These are phyloP conservation scores for Pythium scleroteichum DNA, from an alignment of 352 stramenopile genomes.

Conservation along the genomic window DNA sequence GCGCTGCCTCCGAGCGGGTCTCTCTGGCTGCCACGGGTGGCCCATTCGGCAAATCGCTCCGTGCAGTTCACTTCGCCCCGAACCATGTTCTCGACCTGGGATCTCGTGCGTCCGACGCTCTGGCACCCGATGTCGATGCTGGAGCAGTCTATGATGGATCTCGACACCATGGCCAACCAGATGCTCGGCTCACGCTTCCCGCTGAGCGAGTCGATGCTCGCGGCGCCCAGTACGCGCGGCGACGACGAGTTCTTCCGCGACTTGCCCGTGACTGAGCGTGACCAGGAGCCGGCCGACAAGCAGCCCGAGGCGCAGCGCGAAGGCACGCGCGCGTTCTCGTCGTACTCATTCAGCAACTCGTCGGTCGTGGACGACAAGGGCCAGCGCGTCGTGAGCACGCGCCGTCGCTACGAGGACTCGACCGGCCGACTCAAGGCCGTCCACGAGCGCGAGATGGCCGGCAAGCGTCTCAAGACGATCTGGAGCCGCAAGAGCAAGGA, in stretches of 20 bases:
- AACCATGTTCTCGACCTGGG: slow-evolving; percentile 71
- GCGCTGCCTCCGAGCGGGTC: not conserved
- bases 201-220: slow-evolving; percentile 35
- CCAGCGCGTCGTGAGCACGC: slow-evolving; percentile 58
- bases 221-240: slow-evolving; percentile 34
- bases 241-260: slow-evolving; percentile 86
- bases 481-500: slow-evolving; percentile 71
- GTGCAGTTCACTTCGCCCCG: not conserved
- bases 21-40: not conserved
- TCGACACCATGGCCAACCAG: slow-evolving; percentile 45
- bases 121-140: slow-evolving; percentile 83
- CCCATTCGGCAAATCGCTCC: slow-evolving; percentile 7
- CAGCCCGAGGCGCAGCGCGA: slow-evolving; percentile 37
- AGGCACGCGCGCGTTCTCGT: slow-evolving; percentile 51
- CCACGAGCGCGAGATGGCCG: slow-evolving; percentile 73
- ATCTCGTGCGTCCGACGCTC: slow-evolving; percentile 69
- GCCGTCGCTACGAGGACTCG: slow-evolving; percentile 84
- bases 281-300: slow-evolving; percentile 25
- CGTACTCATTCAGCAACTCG: slow-evolving; percentile 79
- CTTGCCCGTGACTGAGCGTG: slow-evolving; percentile 43
- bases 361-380: slow-evolving; percentile 72
- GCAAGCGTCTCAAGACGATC: slow-evolving; percentile 65
- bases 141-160: slow-evolving; percentile 84
- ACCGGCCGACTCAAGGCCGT: slow-evolving; percentile 76
- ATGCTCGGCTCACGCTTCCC: slow-evolving; percentile 37